A percentile compares a stretch with the other conserved stretches of the same genome.
phyloP scores from a whole-genome alignment of 768 basidiomycete species.

The Mycena epipterygia region DNA sequence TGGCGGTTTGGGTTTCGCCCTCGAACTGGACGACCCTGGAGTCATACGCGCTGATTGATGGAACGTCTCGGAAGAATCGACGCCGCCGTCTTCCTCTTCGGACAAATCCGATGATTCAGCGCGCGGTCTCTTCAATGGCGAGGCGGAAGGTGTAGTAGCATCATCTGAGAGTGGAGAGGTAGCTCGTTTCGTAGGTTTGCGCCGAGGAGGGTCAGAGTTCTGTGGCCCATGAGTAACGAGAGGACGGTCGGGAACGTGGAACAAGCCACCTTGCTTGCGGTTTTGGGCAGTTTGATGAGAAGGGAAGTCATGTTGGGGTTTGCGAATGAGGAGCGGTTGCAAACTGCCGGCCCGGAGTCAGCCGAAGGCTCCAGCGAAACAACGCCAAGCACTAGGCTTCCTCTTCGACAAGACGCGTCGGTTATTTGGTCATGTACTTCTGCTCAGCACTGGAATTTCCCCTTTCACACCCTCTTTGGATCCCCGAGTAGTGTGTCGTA shows the following conservation, averaged over 20 bases:
- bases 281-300: slow-evolving; percentile 8
- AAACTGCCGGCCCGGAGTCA: too few relatives aligned
- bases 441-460: too few relatives aligned
- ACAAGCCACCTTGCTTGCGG: slow-evolving; percentile 25
- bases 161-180: slow-evolving; percentile 47
- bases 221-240: slow-evolving; percentile 27
- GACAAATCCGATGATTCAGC: slow-evolving; percentile 17
- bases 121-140: slow-evolving; percentile 28
- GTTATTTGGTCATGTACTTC: too few relatives aligned
- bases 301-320: slow-evolving; percentile 1
- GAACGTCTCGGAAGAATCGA: background rate
- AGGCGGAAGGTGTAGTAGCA: slow-evolving; percentile 37
- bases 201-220: slow-evolving; percentile 34
- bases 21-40: slow-evolving; percentile 22
- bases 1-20: slow-evolving; percentile 14
- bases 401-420: too few relatives aligned
- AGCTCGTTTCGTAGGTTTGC: slow-evolving; percentile 43
- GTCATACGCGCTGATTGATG: slow-evolving; percentile 15
- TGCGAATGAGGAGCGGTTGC: too few relatives aligned
- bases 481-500: too few relatives aligned
- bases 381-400: too few relatives aligned
- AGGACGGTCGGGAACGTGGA: slow-evolving; percentile 2
- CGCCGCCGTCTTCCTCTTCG: slow-evolving; percentile 16
- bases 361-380: too few relatives aligned
- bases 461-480: too few relatives aligned